Percentiles rank a stretch among this genome's conserved stretches.
Conservation (phyloP, 257 asterid genomes). For the Penstemon davidsonii region DNA sequence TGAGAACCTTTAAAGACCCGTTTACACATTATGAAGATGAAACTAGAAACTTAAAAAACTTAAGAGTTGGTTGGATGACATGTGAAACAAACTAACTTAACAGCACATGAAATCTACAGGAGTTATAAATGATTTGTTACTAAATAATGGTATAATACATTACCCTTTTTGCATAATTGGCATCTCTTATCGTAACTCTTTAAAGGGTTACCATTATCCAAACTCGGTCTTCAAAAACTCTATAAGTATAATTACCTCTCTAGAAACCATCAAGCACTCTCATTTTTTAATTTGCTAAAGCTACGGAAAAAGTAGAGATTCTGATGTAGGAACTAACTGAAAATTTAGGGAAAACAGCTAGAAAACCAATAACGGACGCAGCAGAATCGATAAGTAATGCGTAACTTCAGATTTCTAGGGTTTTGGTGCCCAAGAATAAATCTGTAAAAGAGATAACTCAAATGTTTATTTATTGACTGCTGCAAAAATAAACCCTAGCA, state of each 20-base stretch:
- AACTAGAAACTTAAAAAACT: constrained; percentile 1
- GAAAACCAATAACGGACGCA: too few species aligned
- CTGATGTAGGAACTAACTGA: background rate
- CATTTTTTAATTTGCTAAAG: background rate
- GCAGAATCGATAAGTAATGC: too few species aligned
- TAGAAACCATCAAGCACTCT: background rate
- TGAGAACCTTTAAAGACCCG: constrained; percentile 2
- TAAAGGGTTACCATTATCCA: constrained; percentile 1
- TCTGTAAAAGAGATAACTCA: too few species aligned
- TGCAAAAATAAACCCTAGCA: too few species aligned
- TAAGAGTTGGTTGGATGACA: background rate
- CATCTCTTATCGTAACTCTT: background rate
- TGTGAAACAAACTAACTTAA: background rate
- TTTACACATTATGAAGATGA: background rate
- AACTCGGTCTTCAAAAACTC: background rate
- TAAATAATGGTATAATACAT: background rate
- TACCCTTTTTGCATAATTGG: background rate
- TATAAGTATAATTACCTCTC: background rate
- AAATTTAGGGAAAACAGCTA: too few species aligned
- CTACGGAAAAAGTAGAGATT: constrained; percentile 16
- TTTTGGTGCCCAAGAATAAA: too few species aligned
- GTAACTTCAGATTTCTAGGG: too few species aligned
- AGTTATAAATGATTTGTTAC: constrained; percentile 8
- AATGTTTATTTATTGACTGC: too few species aligned
- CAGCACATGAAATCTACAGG: background rate